Conservation (phyloP, 495 filamentous ascomycete species). For the Penicillium manginii region DNA sequence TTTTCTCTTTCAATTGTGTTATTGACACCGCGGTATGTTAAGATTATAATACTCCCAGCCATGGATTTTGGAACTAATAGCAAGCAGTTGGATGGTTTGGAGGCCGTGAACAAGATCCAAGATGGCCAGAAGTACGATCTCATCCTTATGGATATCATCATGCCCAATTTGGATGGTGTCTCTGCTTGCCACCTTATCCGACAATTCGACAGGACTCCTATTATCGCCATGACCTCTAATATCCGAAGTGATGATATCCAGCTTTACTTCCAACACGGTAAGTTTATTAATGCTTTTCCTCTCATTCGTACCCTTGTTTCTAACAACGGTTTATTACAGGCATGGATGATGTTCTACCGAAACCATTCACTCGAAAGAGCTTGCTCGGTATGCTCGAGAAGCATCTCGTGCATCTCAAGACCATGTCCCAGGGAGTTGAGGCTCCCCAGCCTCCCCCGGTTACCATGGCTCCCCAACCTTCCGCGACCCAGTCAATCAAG, state of each 20-base stretch:
- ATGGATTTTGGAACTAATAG: background rate
- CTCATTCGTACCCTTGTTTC: constrained; percentile 15
- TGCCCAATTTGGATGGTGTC: constrained; percentile 94
- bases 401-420: constrained; percentile 79
- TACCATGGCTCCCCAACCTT: constrained; percentile 54
- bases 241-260: constrained; percentile 96
- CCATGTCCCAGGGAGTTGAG: constrained; percentile 59
- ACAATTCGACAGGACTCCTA: constrained; percentile 84
- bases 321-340: constrained; percentile 52
- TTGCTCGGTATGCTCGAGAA: constrained; percentile 89
- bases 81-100: constrained; percentile 78
- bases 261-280: constrained; percentile 97
- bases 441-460: constrained; percentile 49
- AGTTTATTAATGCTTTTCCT: constrained; percentile 12
- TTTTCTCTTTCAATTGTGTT: constrained; percentile 83
- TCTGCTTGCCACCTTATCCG: constrained; percentile 93
- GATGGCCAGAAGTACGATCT: constrained; percentile 83
- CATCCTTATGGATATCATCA: constrained; percentile 98
- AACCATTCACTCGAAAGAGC: constrained; percentile 96
- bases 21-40: constrained; percentile 89
- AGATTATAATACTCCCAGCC: background rate
- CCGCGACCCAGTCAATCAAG: constrained; percentile 68
- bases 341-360: constrained; percentile 98
- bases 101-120: constrained; percentile 92
- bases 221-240: constrained; percentile 98